A percentile compares a stretch with the other conserved stretches of the same genome.
These are phyloP conservation scores for Hyphopichia buzzinii DNA, from an alignment of 1,139 yeast species.

Conservation along the genomic window DNA sequence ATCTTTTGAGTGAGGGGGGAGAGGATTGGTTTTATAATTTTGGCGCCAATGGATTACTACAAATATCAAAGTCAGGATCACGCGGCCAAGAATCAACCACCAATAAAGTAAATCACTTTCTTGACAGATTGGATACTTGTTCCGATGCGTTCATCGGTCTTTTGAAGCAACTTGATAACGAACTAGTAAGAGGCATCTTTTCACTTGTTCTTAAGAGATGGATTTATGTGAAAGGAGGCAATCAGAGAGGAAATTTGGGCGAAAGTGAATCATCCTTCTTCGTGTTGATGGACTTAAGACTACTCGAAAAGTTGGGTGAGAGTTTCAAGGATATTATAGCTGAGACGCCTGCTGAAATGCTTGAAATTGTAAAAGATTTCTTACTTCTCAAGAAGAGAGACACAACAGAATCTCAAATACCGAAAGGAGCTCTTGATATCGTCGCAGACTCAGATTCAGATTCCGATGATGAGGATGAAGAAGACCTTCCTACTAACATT, in stretches of 20 bases:
- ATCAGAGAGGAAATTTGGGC: constrained; percentile 2
- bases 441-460: constrained; percentile 34
- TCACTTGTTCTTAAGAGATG: constrained; percentile 56
- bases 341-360: constrained; percentile 58
- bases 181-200: constrained; percentile 48
- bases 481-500: constrained; percentile 17
- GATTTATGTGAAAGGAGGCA: constrained; percentile 35
- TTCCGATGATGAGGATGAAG: constrained; percentile 26
- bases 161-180: constrained; percentile 50
- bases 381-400: constrained; percentile 18
- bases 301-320: constrained; percentile 63
- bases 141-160: constrained; percentile 47
- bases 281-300: constrained; percentile 58
- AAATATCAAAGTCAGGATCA: constrained; percentile 31
- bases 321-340: constrained; percentile 61
- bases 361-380: constrained; percentile 54
- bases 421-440: neutral
- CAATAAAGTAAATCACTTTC: constrained; percentile 28
- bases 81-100: constrained; percentile 16
- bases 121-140: constrained; percentile 49
- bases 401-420: neutral
- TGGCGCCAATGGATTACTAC: constrained; percentile 57
- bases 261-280: constrained; percentile 50
- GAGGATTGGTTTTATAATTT: constrained; percentile 50
- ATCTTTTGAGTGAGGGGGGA: constrained; percentile 43